Evolutionary conservation across 2,329 filamentous ascomycete species (phyloP).

Genomic region (Huntiella decipiens): DNA sequence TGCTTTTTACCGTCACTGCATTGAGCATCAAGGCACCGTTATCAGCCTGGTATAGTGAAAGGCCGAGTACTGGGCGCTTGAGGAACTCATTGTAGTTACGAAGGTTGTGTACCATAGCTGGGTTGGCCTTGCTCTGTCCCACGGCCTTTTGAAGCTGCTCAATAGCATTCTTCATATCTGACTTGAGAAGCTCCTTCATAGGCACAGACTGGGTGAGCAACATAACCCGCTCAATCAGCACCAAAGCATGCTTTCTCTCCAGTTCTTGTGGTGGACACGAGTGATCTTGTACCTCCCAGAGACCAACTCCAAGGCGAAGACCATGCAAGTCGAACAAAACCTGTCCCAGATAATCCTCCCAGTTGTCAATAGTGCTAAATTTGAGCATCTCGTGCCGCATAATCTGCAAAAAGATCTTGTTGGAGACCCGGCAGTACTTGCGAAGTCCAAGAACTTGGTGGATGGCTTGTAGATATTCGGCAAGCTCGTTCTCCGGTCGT

Average conservation of each 20-base stretch:
- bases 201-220: slow-evolving; percentile 64
- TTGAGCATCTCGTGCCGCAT: slow-evolving; percentile 71
- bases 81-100: slow-evolving; percentile 66
- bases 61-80: slow-evolving; percentile 65
- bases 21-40: slow-evolving; percentile 59
- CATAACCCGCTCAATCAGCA: slow-evolving; percentile 69
- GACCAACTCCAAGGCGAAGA: slow-evolving; percentile 51
- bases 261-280: slow-evolving; percentile 58
- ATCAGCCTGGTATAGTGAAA: slow-evolving; percentile 62
- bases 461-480: slow-evolving; percentile 61
- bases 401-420: slow-evolving; percentile 75
- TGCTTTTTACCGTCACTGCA: slow-evolving; percentile 46
- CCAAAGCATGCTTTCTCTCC: slow-evolving; percentile 61
- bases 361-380: slow-evolving; percentile 57
- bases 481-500: slow-evolving; percentile 49
- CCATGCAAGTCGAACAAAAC: slow-evolving; percentile 70
- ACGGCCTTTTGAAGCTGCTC: slow-evolving; percentile 85
- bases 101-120: slow-evolving; percentile 71
- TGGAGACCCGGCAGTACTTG: slow-evolving; percentile 66
- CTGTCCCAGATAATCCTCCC: slow-evolving; percentile 73
- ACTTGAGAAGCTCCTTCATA: slow-evolving; percentile 80
- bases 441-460: slow-evolving; percentile 73
- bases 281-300: slow-evolving; percentile 56
- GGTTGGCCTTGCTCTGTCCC: slow-evolving; percentile 56
- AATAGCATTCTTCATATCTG: slow-evolving; percentile 73